Percentiles rank a stretch among this genome's conserved stretches.
phyloP scores from a whole-genome alignment of 1,139 yeast genomes.

The Scheffersomyces titani region DNA sequence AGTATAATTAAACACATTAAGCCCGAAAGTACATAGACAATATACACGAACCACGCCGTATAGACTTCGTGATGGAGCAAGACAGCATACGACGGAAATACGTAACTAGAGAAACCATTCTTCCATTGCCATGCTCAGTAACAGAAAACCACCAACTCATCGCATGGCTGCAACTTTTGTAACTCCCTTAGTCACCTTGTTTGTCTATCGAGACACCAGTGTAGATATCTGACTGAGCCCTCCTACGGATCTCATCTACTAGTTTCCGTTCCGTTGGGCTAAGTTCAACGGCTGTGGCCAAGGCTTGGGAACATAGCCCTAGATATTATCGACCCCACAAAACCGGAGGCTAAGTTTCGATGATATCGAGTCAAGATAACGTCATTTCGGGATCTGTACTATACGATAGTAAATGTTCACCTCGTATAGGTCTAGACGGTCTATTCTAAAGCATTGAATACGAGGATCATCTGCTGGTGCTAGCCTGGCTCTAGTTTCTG shows the following conservation, averaged over 20 bases:
- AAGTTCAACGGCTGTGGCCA: neutral
- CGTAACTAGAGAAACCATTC: neutral
- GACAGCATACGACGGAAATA: neutral
- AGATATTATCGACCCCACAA: neutral
- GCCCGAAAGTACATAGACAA: no score
- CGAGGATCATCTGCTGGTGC: neutral
- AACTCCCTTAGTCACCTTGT: neutral
- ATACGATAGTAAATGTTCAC: neutral
- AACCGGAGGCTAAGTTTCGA: neutral
- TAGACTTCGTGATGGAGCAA: neutral
- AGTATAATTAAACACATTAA: neutral
- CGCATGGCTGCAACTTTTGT: neutral
- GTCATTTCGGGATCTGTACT: neutral
- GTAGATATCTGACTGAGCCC: neutral
- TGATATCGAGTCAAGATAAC: neutral
- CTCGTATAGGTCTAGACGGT: neutral
- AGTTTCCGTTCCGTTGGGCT: neutral
- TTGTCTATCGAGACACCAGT: neutral
- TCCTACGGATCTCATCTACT: neutral
- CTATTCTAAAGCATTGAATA: neutral
- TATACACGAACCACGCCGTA: neutral
- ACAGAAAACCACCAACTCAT: neutral
- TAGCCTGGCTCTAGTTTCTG: no score
- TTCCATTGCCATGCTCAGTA: neutral
- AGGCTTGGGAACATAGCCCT: neutral